Percentiles rank a stretch among this genome's conserved stretches.
These are phyloP conservation scores for Chlorella sp. DNA, from an alignment of 139 green algal genomes.

Conservation along the genomic window DNA sequence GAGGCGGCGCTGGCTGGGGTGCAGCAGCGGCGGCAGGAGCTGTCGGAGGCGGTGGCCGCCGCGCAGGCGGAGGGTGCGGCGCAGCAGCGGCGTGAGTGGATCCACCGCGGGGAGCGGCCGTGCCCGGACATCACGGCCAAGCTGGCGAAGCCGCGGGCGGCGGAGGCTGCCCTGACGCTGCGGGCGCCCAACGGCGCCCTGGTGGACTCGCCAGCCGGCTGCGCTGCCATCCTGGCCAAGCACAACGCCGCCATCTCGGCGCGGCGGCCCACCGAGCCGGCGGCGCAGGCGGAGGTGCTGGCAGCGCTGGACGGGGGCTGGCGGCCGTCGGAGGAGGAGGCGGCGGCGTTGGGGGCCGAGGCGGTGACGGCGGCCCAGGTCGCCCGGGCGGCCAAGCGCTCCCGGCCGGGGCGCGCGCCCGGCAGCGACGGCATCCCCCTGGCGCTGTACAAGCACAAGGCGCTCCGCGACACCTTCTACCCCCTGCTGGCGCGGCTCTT, in stretches of 20 bases:
- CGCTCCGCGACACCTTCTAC: background rate
- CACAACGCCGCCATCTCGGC: background rate
- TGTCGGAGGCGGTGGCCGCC: background rate
- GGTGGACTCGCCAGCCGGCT: background rate
- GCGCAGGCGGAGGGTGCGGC: background rate
- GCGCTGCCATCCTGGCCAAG: background rate
- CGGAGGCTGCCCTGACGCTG: no score
- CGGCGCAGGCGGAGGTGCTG: background rate
- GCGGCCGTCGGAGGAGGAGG: background rate
- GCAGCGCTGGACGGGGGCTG: background rate
- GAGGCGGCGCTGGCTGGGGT: background rate
- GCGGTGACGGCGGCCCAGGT: background rate
- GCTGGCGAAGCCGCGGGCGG: no score
- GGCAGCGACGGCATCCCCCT: conserved; percentile 4
- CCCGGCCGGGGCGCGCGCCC: background rate
- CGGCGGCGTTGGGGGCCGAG: background rate
- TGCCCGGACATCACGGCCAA: no score
- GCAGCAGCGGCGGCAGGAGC: background rate
- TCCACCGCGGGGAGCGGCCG: background rate
- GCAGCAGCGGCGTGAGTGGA: background rate
- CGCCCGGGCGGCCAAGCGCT: background rate
- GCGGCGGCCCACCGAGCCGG: background rate
- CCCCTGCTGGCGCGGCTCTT: conserved; percentile 8
- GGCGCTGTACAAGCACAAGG: conserved; percentile 1
- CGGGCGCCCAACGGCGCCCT: background rate